These are phyloP conservation scores for Gnaphalium uliginosum DNA, from an alignment of 129 eudicot genomes.

Conservation along the genomic window DNA sequence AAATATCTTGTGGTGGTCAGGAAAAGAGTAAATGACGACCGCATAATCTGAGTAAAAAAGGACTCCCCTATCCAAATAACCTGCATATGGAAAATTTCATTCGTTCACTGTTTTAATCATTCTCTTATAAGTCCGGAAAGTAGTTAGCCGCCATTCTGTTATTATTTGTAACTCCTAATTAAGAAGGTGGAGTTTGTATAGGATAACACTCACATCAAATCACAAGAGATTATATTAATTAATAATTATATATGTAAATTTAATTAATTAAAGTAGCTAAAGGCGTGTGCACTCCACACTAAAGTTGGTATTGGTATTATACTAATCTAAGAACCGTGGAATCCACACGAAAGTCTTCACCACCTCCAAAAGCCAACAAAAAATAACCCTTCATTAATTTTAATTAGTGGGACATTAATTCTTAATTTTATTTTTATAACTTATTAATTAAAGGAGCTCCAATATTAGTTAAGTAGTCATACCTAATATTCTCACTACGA, in stretches of 20 bases:
- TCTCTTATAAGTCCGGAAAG: too few species aligned
- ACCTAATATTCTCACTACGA: not conserved
- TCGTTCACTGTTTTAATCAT: too few species aligned
- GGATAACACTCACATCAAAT: not conserved
- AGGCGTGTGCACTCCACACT: constrained; percentile 11
- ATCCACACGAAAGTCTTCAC: constrained; percentile 12
- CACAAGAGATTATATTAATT: not conserved
- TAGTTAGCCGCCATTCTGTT: not conserved
- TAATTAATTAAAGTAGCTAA: not conserved
- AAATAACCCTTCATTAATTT: too few species aligned
- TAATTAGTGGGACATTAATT: not conserved
- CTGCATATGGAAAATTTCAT: too few species aligned
- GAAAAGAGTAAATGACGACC: too few species aligned
- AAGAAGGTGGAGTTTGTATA: not conserved
- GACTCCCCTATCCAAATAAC: too few species aligned
- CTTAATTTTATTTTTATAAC: not conserved
- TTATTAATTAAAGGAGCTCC: not conserved
- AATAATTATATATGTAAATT: too few species aligned
- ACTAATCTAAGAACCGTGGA: constrained; percentile 1
- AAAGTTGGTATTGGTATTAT: not conserved
- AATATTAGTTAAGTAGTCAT: not conserved
- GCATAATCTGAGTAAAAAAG: too few species aligned
- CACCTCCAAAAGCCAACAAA: not conserved
- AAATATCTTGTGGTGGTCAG: too few species aligned
- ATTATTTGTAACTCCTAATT: not conserved